Base-by-base conservation (phyloP, 345 rosid species). In the Sonneratia caseolaris region DNA sequence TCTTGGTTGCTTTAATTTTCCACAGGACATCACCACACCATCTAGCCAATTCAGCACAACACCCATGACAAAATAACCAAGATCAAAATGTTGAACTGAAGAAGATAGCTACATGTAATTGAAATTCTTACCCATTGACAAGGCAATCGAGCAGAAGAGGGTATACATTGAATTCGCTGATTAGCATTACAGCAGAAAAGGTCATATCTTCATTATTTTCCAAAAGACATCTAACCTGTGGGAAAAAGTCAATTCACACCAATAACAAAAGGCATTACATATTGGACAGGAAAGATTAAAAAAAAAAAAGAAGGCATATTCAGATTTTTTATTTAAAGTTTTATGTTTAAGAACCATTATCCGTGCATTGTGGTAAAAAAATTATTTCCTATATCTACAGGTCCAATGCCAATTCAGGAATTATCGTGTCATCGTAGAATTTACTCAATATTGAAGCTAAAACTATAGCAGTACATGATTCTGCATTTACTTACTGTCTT, bases 141-240 rank as follows among this genome's bases (percentile, higher is more conserved):
- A 91, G 81, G 69, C 89, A 87, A 47, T 86, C 93, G 48, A 94
- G 95, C 70, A 91, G 74, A 71, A 88, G 93, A 18, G 90, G 97
- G 81, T 94, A 86, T 27, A 91, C 70, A 61, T 80, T 85, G 79
- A 79, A 72, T 69, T 81, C 90, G 66, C 77, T 75, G 66, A 90
- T 76, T 4, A 91, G 80, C 81, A 77, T 86, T 70, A 76, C 79
- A 70, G 91, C 78, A n/a, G 81, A 82, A 16, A 79, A 70, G 66
- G 83, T 81, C 32, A 70, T 75, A 47, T 77, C 84, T 69, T 75
- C 76, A 13, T 73, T 69, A 79, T 84, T 79, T 78, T 84, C 95
- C 82, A 84, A 72, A 74, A 94, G 88, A 84, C 68, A 75, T 61
- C 84, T 75, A 73, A 91, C 88, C 98, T 94, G 83, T 64, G 47